Evolutionary conservation across 306 rosid species (phyloP), one percentile per base, ranked within the genome.

Genomic region (Prunus persica): DNA sequence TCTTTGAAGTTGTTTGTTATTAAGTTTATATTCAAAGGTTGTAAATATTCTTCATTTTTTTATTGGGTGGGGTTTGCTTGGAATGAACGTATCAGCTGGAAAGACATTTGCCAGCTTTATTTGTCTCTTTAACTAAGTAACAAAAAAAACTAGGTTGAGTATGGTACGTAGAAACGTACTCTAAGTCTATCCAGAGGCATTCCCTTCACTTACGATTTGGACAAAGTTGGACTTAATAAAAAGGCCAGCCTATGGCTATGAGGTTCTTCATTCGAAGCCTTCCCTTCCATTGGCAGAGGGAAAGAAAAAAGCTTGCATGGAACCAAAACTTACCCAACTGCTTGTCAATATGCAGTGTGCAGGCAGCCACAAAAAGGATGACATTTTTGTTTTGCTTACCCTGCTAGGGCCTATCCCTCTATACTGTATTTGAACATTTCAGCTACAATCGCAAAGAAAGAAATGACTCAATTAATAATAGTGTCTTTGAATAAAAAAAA

Each of bases 21-120:
- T 54, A n/a, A 30, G 34, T 19, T 54, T 54, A 6, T 54, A 16
- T 54, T 54, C 49, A 45, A 45, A 47, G 16, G 56, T 1, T 34
- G 43, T 34, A 34, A 34, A 6, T 14, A 51, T 51, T 51, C 22
- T 5, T 2, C 10, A 52, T 6, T 52, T 16, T 52, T 52, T 5
- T 1, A 38, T 38, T 38, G 43, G 8, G 22, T 15, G 15, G 2
- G 52, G 52, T 46, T 79, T 65, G 69, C 38, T 55, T 78, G 13
- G 20, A 60, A 57, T 47, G 64, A 54, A 52, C 8, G 49, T 27
- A 50, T 52, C 57, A 65, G 79, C 86, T 82, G 82, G 82, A 78
- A 82, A 82, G 79, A 72, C 43, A 63, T 68, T 28, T 61, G 73
- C 82, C 80, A 82, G 82, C 80, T 67, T 71, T 71, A 49, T 27